Conservation (phyloP, 768 basidiomycete genomes). For the Neoboletus brunneissimus region DNA sequence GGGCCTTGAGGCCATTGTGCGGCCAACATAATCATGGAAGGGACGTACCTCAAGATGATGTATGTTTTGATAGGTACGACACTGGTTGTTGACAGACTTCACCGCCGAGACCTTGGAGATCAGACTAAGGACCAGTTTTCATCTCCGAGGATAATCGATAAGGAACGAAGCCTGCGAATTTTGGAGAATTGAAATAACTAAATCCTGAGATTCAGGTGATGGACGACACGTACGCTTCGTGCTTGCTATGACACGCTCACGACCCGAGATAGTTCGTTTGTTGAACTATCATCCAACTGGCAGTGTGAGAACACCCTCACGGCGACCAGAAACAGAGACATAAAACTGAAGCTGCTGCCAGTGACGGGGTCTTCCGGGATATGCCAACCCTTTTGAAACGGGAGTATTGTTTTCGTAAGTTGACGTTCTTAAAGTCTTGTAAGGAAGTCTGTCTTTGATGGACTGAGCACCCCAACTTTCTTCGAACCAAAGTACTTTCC, state of each 20-base stretch:
- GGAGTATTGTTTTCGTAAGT: no score
- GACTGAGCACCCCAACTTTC: no score
- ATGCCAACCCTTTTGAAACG: no score
- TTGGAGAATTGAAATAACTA: no score
- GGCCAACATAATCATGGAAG: neutral
- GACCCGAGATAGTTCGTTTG: neutral
- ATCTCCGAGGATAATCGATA: no score
- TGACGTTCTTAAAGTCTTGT: no score
- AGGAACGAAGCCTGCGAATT: neutral
- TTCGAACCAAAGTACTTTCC: no score
- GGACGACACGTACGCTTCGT: no score
- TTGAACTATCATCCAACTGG: neutral
- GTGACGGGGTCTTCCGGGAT: no score
- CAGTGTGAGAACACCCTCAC: neutral
- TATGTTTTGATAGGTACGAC: neutral
- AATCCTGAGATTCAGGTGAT: neutral
- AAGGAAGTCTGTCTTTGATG: no score
- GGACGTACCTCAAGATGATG: neutral
- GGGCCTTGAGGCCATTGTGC: neutral
- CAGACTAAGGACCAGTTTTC: neutral
- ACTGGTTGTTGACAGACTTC: neutral
- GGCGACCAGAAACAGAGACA: no score
- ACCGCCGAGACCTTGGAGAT: neutral
- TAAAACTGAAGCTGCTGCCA: no score
- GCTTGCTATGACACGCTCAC: neutral